Base-by-base conservation (phyloP, 352 stramenopile genomes). In the Pythium chondricola region DNA sequence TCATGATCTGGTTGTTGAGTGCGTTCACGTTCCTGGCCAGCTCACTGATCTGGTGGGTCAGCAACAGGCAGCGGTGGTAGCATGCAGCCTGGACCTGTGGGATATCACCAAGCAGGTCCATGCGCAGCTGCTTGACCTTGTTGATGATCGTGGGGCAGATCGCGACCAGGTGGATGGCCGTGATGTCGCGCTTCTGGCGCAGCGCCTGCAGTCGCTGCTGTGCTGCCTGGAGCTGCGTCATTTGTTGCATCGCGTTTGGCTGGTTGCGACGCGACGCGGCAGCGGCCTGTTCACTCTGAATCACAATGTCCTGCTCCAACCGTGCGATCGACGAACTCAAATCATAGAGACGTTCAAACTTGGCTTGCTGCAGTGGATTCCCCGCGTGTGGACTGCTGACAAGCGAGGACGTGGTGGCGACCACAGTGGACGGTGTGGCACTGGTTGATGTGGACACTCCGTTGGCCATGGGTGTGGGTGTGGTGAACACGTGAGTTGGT, bases 31-130 rank as follows among this genome's bases (percentile, higher is more conserved):
- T 56, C n/a, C 33, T 60, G 22, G 71, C 71, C 25, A 68, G 56
- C 14, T 67, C 25, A 10, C 66, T 67, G 42, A 91, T 75, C 33
- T 78, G 56, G 21, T 63, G 47, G 6, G 76, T 69, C 27, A 87
- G 50, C 48, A 78, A 58, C 6, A 83, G 26, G 37, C 74, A 84
- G 33, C 81, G 85, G 7, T 56, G 69, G 44, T 87, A 76, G 42
- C 71, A 68, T 20, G 75, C 65, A 11, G 50, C 61, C 13, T 63
- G 53, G 4, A 91, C 74, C 25, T 85, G 70, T 2, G 74, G 61
- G 6, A 91, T 83, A 52, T 91, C 68, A 10, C 59, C 62, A 0
- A 91, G 69, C 35, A 77, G 51, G 27, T 65, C 46, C 39, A 86
- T 39, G 8, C 68, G 74, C 14, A 91, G 32, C 32, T 55, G 39